A percentile compares a stretch with the other conserved stretches of the same genome.
These are phyloP conservation scores for Myxozyma sirexii DNA, from an alignment of 805 yeast species.

Conservation along the genomic window DNA sequence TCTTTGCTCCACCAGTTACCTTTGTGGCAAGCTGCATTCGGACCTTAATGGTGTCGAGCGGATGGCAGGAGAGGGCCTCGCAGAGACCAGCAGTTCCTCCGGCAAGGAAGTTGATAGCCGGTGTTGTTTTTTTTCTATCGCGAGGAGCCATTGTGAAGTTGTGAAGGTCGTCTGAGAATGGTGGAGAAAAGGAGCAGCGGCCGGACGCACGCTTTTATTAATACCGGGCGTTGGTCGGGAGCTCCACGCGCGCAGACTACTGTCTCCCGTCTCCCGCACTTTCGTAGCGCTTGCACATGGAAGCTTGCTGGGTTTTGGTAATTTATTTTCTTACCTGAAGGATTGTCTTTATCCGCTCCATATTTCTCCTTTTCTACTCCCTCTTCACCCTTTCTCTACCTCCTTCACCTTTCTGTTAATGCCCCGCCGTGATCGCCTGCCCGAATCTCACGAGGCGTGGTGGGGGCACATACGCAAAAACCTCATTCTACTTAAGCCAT, in stretches of 20 bases:
- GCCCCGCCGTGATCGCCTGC: neutral
- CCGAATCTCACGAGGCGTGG: neutral
- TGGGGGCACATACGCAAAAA: conserved; percentile 4
- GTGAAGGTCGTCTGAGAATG: neutral
- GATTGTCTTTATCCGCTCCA: too few species aligned
- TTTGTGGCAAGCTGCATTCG: conserved; percentile 90
- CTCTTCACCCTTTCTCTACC: neutral
- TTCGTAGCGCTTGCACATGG: neutral
- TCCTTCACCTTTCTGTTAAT: neutral
- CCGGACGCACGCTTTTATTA: neutral
- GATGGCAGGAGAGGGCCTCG: conserved; percentile 98
- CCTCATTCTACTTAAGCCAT: neutral
- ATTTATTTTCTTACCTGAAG: too few species aligned
- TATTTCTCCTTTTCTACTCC: neutral
- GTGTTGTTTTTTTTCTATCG: conserved; percentile 32
- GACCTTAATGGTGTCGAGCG: conserved; percentile 96
- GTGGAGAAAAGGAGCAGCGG: neutral
- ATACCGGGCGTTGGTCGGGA: conserved; percentile 5
- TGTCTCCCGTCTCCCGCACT: neutral
- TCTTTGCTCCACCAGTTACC: conserved; percentile 53
- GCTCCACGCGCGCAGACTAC: neutral
- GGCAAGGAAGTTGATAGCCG: conserved; percentile 49
- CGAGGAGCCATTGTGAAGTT: conserved; percentile 15
- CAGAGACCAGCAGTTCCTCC: conserved; percentile 98
- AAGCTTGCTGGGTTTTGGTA: neutral